phyloP scores from a whole-genome alignment of 495 filamentous ascomycete genomes.

The Barbatosphaeria neglecta region DNA sequence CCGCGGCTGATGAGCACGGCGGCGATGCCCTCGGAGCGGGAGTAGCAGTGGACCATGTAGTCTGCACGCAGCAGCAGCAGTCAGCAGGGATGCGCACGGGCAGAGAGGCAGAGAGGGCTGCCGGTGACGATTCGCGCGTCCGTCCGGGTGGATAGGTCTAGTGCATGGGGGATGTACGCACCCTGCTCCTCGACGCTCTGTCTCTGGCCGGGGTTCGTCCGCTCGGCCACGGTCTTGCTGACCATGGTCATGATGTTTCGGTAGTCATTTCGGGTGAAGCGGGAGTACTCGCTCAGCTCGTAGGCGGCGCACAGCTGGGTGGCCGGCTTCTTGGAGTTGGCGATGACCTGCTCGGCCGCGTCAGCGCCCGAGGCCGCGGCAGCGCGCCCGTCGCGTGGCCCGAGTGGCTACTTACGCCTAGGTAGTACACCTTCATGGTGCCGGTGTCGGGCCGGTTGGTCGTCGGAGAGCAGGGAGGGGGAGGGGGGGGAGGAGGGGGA shows the following conservation, averaged over 20 bases:
- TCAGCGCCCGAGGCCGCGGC: conserved; percentile 6
- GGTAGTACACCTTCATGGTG: conserved; percentile 89
- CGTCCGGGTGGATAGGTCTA: too few relatives aligned
- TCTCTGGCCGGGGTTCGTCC: conserved; percentile 73
- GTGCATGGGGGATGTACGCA: too few relatives aligned
- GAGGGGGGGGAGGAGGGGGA: background rate
- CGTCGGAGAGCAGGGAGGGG: too few relatives aligned
- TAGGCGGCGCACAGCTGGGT: conserved; percentile 70
- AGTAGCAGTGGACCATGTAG: conserved; percentile 84
- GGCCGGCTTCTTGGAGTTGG: conserved; percentile 48
- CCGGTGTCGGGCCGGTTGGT: too few relatives aligned
- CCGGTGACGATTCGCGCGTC: too few relatives aligned
- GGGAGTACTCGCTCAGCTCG: conserved; percentile 68
- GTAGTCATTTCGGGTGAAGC: conserved; percentile 63
- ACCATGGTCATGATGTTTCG: conserved; percentile 60
- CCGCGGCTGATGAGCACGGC: conserved; percentile 69
- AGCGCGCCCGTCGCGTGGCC: conserved; percentile 1
- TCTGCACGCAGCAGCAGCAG: conserved; percentile 31
- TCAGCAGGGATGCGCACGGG: too few relatives aligned
- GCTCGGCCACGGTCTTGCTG: conserved; percentile 62
- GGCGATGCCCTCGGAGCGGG: conserved; percentile 72
- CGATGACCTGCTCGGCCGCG: conserved; percentile 9
- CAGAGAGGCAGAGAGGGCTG: too few relatives aligned
- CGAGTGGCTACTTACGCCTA: conserved; percentile 52
- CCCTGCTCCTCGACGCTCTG: conserved; percentile 88